Conservation (phyloP, 768 basidiomycete species). For the Hypsizygus marmoreus region DNA sequence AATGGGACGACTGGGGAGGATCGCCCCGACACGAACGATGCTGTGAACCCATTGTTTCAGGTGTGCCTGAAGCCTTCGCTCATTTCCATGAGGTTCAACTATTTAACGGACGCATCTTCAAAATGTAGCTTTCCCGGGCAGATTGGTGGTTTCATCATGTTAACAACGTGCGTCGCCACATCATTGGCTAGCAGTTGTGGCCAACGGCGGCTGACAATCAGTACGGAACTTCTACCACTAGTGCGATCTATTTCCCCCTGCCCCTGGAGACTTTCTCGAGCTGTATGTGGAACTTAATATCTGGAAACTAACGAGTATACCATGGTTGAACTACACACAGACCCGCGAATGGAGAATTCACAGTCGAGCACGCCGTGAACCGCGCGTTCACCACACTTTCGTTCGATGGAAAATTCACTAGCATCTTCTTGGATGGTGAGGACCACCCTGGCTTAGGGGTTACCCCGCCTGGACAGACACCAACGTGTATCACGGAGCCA, state of each 20-base stretch:
- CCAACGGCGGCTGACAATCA: conserved; percentile 1
- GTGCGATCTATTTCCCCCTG: conserved; percentile 47
- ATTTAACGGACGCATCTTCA: background rate
- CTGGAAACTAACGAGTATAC: background rate
- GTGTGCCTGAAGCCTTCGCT: conserved; percentile 26
- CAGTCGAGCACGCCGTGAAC: conserved; percentile 51
- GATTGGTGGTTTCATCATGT: conserved; percentile 36
- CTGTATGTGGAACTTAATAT: conserved; percentile 29
- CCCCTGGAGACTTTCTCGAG: conserved; percentile 42
- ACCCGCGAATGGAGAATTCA: conserved; percentile 50
- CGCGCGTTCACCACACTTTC: conserved; percentile 48
- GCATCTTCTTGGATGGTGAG: conserved; percentile 46
- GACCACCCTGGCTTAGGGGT: conserved; percentile 34
- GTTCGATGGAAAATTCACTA: conserved; percentile 35
- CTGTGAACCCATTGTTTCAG: conserved; percentile 46
- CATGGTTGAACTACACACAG: conserved; percentile 13
- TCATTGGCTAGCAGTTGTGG: background rate
- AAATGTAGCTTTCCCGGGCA: conserved; percentile 13
- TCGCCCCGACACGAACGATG: conserved; percentile 40
- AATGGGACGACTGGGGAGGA: conserved; percentile 35
- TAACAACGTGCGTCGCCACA: conserved; percentile 29
- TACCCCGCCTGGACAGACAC: conserved; percentile 31
- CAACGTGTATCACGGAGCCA: conserved; percentile 46
- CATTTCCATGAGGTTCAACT: background rate
- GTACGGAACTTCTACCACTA: conserved; percentile 15